Percentiles rank a stretch among this genome's conserved stretches.
Conservation (phyloP, 2,329 filamentous ascomycete species). For the Hypoxylon rubiginosum region DNA sequence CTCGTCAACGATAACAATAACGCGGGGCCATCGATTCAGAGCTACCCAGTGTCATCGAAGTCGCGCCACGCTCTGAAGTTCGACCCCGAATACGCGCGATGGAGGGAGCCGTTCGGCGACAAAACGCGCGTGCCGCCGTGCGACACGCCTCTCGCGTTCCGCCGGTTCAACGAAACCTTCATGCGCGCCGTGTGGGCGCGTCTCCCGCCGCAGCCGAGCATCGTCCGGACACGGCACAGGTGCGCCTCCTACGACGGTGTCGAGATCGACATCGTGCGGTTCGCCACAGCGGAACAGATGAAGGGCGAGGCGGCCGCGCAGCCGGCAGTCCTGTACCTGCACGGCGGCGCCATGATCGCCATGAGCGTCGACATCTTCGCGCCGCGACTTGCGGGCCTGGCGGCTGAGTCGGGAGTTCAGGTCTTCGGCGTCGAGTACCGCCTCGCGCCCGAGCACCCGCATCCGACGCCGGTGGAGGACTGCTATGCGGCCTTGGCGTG, state of each 20-base stretch:
- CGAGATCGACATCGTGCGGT: constrained; percentile 37
- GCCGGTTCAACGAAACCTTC: constrained; percentile 35
- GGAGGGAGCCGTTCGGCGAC: constrained; percentile 31
- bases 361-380: constrained; percentile 49
- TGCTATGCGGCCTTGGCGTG: constrained; percentile 52
- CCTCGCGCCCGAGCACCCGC: constrained; percentile 57
- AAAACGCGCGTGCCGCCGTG: constrained; percentile 32
- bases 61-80: constrained; percentile 33
- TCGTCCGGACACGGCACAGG: constrained; percentile 29
- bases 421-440: constrained; percentile 58
- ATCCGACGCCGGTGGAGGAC: constrained; percentile 55
- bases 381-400: constrained; percentile 45
- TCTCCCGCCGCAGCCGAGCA: constrained; percentile 31
- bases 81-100: constrained; percentile 39
- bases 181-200: constrained; percentile 26
- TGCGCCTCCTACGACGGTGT: constrained; percentile 38
- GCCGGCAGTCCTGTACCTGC: constrained; percentile 54
- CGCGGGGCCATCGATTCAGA: not conserved
- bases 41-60: constrained; percentile 1
- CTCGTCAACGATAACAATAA: not conserved
- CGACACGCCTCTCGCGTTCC: constrained; percentile 33
- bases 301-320: constrained; percentile 8
- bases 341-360: constrained; percentile 59
- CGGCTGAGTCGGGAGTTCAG: constrained; percentile 51
- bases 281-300: constrained; percentile 36